Base-by-base conservation (phyloP, 495 filamentous ascomycete genomes). In the Acidomyces sp. region DNA sequence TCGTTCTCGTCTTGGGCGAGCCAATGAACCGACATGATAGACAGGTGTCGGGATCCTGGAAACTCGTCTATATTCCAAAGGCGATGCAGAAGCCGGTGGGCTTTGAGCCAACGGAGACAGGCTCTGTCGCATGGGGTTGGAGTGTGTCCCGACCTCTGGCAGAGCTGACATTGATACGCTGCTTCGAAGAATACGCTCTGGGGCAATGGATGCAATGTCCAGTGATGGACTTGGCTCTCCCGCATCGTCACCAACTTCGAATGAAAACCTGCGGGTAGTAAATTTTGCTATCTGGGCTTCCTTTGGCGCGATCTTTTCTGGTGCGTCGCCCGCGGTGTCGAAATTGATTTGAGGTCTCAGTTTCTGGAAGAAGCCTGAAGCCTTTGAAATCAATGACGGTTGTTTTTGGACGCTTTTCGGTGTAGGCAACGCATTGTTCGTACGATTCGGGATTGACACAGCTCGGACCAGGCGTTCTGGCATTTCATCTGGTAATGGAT, bases 31-130 rank as follows among this genome's bases (percentile, higher is more conserved):
- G 19, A 16, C 23, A 17, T 45, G 31, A 20, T 54, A 43, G 4
- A 54, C 38, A 7, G 59, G 59, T 24, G 48, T 57, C 2, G 59
- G 59, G 20, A 62, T 62, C 35, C 49, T 59, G 10, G 56, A 62
- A 5, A 39, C 36, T 39, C 44, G 53, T 34, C 32, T 34, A 17
- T 20, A 20, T 6, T 49, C 49, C 16, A 16, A 30, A 34, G n/a
- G 7, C 16, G 31, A 26, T 13, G 31, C 32, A 12, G 39, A 41
- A 2, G 43, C 26, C 15, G 43, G 39, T 12, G 43, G 43, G 19
- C 43, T 46, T 22, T 40, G 43, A 5, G 27, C 22, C 12, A 46
- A 11, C 9, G 43, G 43, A 6, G 43, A 26, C 20, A 45, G 21
- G 9, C n/a, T n/a, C n/a, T n/a, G n/a, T 16, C 11, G 37, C 31